Evolutionary conservation across 2,329 filamentous ascomycete genomes (phyloP).

Genomic region (Podosphaera fusca): DNA sequence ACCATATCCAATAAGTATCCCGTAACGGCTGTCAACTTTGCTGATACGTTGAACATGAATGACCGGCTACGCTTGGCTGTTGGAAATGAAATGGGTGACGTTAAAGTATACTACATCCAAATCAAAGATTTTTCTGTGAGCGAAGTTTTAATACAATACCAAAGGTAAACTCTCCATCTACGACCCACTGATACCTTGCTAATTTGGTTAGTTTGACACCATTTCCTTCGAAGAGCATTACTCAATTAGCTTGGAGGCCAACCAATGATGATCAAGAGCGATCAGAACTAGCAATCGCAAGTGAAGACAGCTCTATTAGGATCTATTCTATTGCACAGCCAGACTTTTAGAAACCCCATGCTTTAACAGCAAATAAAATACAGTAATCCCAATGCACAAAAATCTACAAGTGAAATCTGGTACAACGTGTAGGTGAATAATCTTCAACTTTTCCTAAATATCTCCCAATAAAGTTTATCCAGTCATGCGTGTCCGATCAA

Average conservation of each 20-base stretch:
- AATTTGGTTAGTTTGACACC: conserved; percentile 20
- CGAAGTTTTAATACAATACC: conserved; percentile 4
- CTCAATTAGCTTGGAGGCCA: conserved; percentile 47
- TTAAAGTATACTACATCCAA: conserved; percentile 11
- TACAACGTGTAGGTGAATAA: not conserved
- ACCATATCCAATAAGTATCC: conserved; percentile 29
- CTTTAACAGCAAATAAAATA: not conserved
- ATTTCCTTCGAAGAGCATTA: conserved; percentile 18
- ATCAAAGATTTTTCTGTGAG: conserved; percentile 13
- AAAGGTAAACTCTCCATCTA: conserved; percentile 7
- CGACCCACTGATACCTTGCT: not conserved
- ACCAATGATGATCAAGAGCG: conserved; percentile 3
- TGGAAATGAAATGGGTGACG: conserved; percentile 26
- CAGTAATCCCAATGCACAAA: too few relatives aligned
- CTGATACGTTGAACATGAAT: conserved; percentile 17
- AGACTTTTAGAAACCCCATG: not conserved
- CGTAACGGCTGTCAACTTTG: conserved; percentile 50
- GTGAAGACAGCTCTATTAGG: conserved; percentile 37
- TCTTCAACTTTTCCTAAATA: not conserved
- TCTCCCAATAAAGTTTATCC: not conserved
- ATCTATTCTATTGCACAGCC: conserved; percentile 22
- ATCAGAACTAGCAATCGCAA: conserved; percentile 15
- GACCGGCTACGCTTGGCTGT: conserved; percentile 24
- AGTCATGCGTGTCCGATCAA: too few relatives aligned
- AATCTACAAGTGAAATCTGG: too few relatives aligned